Percentiles rank a stretch among this genome's conserved stretches.
These are phyloP conservation scores for Earliella scabrosa DNA, from an alignment of 1,284 basidiomycete genomes.

Conservation along the genomic window DNA sequence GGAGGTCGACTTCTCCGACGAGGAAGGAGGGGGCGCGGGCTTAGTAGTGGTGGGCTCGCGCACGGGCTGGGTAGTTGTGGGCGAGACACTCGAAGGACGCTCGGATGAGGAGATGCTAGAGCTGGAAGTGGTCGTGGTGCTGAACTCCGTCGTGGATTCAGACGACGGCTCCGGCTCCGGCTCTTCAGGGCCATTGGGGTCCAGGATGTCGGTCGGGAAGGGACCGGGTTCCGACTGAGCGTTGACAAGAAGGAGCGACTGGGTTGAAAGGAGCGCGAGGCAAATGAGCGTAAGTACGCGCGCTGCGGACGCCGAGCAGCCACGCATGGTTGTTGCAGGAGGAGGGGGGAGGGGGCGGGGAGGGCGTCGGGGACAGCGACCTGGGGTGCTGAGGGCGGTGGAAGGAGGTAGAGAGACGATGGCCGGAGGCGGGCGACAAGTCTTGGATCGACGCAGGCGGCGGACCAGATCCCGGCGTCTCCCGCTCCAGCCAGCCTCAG, in stretches of 20 bases:
- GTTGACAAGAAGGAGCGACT: constrained; percentile 35
- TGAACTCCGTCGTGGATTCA: background rate
- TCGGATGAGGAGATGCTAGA: background rate
- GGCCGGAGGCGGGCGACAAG: background rate
- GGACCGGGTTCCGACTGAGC: constrained; percentile 20
- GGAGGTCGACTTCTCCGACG: background rate
- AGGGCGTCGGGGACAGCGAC: constrained; percentile 28
- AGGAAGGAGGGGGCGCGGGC: background rate
- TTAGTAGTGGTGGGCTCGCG: background rate
- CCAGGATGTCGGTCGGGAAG: background rate
- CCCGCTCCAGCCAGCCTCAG: background rate
- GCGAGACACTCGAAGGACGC: background rate
- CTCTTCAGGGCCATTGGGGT: background rate
- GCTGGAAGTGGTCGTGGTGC: background rate
- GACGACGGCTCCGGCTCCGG: background rate
- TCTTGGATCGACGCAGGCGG: background rate
- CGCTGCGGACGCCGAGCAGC: constrained; percentile 33
- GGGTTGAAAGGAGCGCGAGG: constrained; percentile 37
- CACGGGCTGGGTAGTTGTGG: background rate
- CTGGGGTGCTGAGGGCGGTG: background rate
- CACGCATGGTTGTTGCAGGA: constrained; percentile 31
- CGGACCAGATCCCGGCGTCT: background rate
- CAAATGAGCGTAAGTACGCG: constrained; percentile 41
- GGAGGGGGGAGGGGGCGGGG: constrained; percentile 14
- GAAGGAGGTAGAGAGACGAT: background rate